These are phyloP conservation scores for Boletus sp. DNA, from an alignment of 768 basidiomycete species.

Conservation along the genomic window DNA sequence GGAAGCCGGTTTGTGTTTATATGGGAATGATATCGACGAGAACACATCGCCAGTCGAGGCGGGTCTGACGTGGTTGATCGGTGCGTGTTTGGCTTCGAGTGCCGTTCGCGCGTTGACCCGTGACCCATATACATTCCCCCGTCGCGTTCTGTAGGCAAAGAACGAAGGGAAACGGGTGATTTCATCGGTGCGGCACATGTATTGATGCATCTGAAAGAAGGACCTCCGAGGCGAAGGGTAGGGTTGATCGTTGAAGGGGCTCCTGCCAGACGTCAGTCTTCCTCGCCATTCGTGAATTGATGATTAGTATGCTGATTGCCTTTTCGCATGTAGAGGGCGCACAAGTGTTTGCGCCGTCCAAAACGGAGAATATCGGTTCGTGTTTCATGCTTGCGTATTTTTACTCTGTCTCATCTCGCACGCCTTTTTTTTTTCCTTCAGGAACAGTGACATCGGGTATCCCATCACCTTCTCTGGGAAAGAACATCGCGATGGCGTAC, in stretches of 20 bases:
- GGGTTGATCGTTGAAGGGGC: slow-evolving; percentile 81
- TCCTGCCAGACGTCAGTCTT: slow-evolving; percentile 72
- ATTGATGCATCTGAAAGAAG: slow-evolving; percentile 73
- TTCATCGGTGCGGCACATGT: slow-evolving; percentile 83
- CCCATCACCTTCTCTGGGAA: slow-evolving; percentile 84
- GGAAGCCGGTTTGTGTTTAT: slow-evolving; percentile 96
- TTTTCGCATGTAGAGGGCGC: slow-evolving; percentile 61
- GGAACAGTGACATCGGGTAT: slow-evolving; percentile 91
- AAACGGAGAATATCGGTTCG: slow-evolving; percentile 60
- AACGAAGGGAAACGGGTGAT: slow-evolving; percentile 61
- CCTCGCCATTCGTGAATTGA: not conserved
- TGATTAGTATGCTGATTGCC: not conserved
- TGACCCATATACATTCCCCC: not conserved
- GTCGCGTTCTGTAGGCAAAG: slow-evolving; percentile 59
- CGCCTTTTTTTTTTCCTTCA: slow-evolving; percentile 29
- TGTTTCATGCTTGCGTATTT: slow-evolving; percentile 11
- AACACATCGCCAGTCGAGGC: slow-evolving; percentile 85
- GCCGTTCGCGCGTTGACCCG: not conserved
- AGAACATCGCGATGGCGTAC: slow-evolving; percentile 98
- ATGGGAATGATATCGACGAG: slow-evolving; percentile 93
- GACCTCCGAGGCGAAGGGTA: slow-evolving; percentile 73
- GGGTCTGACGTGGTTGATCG: slow-evolving; percentile 90
- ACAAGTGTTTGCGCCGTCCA: slow-evolving; percentile 59
- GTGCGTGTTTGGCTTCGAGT: slow-evolving; percentile 40
- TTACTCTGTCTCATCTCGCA: slow-evolving; percentile 1